Base-by-base conservation (phyloP, 306 rosid species). In the Dicorynia guianensis region DNA sequence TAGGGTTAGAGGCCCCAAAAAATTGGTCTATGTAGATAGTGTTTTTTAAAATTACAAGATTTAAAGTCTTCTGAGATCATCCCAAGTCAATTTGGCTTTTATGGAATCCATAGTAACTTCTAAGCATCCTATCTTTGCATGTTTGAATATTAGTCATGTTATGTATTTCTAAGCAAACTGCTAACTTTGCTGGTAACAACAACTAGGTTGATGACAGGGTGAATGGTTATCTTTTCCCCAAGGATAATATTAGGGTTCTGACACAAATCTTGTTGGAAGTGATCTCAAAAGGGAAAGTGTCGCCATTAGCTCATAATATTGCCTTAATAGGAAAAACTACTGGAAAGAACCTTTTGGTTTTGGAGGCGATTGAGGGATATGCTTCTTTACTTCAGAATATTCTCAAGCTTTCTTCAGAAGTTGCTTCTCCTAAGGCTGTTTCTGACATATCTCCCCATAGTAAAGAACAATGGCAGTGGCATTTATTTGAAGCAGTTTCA, bases 391-490 rank as follows among this genome's bases (percentile, higher is more conserved):
- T 96, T 68, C 84, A 85, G 80, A 88, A 83, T 67, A 77, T 90
- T 87, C 82, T 93, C 69, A 85, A 64, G 82, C 89, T 93, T 80
- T 96, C 96, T 17, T 96, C 98, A 14, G 98, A 96, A 84, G 90
- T 90, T 73, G 71, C 85, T 19, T 89, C 76, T 38, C 93, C 90
- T 13, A 91, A 85, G 82, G 81, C 69, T 60, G 86, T 80, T 81
- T 81, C 87, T 44, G 96, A 90, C 76, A 85, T 96, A 65, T 65
- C 93, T 69, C 82, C 80, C 33, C 20, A 75, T 56, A 70, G 82
- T 63, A 96, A 93, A 87, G 97, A 88, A 76, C 84, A 84, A 49
- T 96, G 98, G 98, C 89, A 76, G 81, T 93, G 98, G 98, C 80
- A 76, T 77, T 88, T 96, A 63, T 87, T 93, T 84, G 93, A 84